phyloP scores from a whole-genome alignment of 148 eudicot genomes.

The Bassia scoparia region DNA sequence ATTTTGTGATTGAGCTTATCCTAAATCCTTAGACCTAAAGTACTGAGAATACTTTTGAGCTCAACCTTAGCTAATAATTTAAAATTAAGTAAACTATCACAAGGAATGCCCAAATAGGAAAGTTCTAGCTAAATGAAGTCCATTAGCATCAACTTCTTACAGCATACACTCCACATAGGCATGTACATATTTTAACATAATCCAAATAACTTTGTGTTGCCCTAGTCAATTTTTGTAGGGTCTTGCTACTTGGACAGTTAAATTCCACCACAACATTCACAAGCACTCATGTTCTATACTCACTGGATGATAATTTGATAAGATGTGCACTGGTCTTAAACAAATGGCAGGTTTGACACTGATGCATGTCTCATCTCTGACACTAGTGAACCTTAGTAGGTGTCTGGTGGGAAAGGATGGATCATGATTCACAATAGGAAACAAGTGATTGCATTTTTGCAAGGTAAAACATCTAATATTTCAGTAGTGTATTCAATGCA shows the following conservation, averaged over 20 bases:
- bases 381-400: not conserved
- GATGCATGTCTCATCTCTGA: not conserved
- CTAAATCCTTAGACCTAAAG: not conserved
- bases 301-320: not conserved
- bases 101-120: not conserved
- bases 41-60: not conserved
- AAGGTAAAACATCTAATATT: no score
- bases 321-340: not conserved
- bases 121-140: not conserved
- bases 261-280: not conserved
- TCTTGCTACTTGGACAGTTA: not conserved
- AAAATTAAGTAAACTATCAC: not conserved
- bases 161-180: not conserved
- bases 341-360: not conserved
- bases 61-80: not conserved
- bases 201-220: not conserved
- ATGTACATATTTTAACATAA: not conserved
- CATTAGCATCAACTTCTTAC: not conserved
- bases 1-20: not conserved
- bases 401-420: not conserved
- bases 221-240: not conserved
- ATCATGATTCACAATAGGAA: not conserved
- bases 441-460: no score
- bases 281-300: not conserved
- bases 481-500: no score